phyloP scores from a whole-genome alignment of 1,284 basidiomycete genomes.

The Trichosporon ovoides region DNA sequence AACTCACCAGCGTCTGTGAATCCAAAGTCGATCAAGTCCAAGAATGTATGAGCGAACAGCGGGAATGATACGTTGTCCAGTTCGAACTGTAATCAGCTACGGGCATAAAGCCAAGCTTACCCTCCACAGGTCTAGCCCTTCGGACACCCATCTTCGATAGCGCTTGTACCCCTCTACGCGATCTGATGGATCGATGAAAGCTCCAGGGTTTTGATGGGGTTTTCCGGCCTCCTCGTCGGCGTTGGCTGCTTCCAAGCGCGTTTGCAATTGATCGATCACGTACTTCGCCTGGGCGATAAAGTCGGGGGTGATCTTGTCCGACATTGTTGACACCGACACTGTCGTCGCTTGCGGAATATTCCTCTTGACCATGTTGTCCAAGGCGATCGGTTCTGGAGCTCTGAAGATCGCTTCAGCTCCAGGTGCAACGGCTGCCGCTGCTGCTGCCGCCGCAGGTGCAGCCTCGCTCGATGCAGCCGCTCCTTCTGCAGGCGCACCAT shows the following conservation, averaged over 20 bases:
- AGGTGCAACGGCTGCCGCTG: constrained; percentile 25
- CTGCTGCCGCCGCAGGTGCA: constrained; percentile 36
- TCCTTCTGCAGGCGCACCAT: constrained; percentile 30
- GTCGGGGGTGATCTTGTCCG: constrained; percentile 43
- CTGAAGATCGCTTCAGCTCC: constrained; percentile 40
- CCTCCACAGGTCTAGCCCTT: constrained; percentile 79
- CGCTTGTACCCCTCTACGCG: constrained; percentile 64
- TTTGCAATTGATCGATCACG: constrained; percentile 42
- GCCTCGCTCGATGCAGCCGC: constrained; percentile 24
- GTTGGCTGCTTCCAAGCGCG: constrained; percentile 60
- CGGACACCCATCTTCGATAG: constrained; percentile 60
- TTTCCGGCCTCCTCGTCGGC: constrained; percentile 73
- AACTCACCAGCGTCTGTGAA: constrained; percentile 77
- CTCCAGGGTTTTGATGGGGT: constrained; percentile 19
- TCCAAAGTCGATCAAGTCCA: constrained; percentile 86
- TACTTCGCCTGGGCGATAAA: constrained; percentile 48
- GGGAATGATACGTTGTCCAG: constrained; percentile 88
- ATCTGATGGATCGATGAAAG: constrained; percentile 74
- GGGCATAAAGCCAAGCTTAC: constrained; percentile 65
- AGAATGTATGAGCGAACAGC: constrained; percentile 94
- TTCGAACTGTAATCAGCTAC: constrained; percentile 62
- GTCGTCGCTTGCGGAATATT: constrained; percentile 54
- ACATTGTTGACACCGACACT: constrained; percentile 41
- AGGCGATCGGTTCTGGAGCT: constrained; percentile 36
- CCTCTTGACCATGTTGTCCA: constrained; percentile 43